Evolutionary conservation across 2,329 filamentous ascomycete genomes (phyloP).

Genomic region (Fusarium chlamydosporum): DNA sequence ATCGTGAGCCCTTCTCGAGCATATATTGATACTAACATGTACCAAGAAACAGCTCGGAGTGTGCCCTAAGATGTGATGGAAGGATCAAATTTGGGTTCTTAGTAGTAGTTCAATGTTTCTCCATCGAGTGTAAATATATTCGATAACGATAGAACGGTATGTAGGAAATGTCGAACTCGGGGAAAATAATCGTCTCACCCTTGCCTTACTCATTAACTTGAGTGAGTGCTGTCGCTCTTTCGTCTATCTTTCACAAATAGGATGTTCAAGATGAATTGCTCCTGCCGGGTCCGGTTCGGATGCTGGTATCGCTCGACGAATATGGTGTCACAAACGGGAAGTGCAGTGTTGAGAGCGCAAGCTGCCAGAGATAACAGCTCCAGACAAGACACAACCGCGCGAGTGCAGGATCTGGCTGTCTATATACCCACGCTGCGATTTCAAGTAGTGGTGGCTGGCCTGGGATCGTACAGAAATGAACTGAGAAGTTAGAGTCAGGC

Average conservation of each 20-base stretch:
- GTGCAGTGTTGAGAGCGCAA: slow-evolving; percentile 42
- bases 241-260: slow-evolving; percentile 21
- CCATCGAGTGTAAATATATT: slow-evolving; percentile 4
- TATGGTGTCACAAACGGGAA: slow-evolving; percentile 46
- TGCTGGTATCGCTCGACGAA: slow-evolving; percentile 40
- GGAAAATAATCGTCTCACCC: slow-evolving; percentile 42
- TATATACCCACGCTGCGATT: slow-evolving; percentile 57
- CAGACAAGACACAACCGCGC: slow-evolving; percentile 51
- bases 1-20: not conserved
- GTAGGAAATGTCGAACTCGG: slow-evolving; percentile 23
- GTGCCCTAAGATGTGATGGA: not conserved
- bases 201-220: slow-evolving; percentile 30
- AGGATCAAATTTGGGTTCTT: not conserved
- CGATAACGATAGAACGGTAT: slow-evolving; percentile 6
- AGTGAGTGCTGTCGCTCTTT: slow-evolving; percentile 9
- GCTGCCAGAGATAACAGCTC: slow-evolving; percentile 43
- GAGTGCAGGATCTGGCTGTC: slow-evolving; percentile 56
- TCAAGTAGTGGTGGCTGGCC: slow-evolving; percentile 49
- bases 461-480: slow-evolving; percentile 50
- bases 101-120: not conserved
- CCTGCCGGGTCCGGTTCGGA: slow-evolving; percentile 35
- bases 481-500: slow-evolving; percentile 40
- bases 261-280: slow-evolving; percentile 25
- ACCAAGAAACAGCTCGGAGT: not conserved
- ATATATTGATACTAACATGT: not conserved